A percentile compares a stretch with the other conserved stretches of the same genome.
phyloP scores from a whole-genome alignment of 768 basidiomycete species.

The Suillus subalutaceus region DNA sequence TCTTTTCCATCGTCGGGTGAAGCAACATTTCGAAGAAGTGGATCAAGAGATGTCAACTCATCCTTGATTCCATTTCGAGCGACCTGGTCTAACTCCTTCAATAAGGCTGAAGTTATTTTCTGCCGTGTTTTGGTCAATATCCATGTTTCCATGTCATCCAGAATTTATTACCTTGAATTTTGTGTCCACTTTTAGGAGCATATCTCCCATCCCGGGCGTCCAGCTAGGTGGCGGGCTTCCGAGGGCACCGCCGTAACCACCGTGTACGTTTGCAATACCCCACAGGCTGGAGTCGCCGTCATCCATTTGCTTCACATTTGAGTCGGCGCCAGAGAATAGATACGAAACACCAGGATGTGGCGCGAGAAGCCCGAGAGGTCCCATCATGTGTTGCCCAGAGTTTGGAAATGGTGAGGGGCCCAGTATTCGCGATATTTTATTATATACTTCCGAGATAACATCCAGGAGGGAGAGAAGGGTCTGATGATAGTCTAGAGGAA shows the following conservation, averaged over 20 bases:
- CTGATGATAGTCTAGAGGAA: conserved; percentile 87
- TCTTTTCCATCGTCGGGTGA: conserved; percentile 40
- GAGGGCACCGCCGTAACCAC: conserved; percentile 35
- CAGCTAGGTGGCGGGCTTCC: conserved; percentile 61
- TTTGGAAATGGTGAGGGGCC: conserved; percentile 80
- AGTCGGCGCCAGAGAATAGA: conserved; percentile 50
- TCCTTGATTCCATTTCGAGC: conserved; percentile 82
- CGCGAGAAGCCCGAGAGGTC: conserved; percentile 70
- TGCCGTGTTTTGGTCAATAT: conserved; percentile 31
- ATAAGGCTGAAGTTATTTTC: conserved; percentile 81
- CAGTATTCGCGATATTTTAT: conserved; percentile 81
- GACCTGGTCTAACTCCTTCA: conserved; percentile 85
- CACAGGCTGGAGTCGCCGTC: conserved; percentile 62
- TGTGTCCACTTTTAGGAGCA: conserved; percentile 77
- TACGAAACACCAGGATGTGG: conserved; percentile 86
- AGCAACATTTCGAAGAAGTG: conserved; percentile 64
- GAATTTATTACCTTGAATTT: conserved; percentile 70
- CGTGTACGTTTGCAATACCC: conserved; percentile 65
- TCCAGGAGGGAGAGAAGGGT: conserved; percentile 87
- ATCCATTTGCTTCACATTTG: conserved; percentile 42
- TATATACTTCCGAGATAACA: conserved; percentile 87
- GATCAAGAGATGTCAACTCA: conserved; percentile 81
- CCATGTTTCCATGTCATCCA: background rate
- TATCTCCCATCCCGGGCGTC: conserved; percentile 67
- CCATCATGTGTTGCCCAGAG: conserved; percentile 74